Evolutionary conservation across 768 basidiomycete genomes (phyloP), one percentile per base, ranked within the genome.

Genomic region (Kwoniella pini): DNA sequence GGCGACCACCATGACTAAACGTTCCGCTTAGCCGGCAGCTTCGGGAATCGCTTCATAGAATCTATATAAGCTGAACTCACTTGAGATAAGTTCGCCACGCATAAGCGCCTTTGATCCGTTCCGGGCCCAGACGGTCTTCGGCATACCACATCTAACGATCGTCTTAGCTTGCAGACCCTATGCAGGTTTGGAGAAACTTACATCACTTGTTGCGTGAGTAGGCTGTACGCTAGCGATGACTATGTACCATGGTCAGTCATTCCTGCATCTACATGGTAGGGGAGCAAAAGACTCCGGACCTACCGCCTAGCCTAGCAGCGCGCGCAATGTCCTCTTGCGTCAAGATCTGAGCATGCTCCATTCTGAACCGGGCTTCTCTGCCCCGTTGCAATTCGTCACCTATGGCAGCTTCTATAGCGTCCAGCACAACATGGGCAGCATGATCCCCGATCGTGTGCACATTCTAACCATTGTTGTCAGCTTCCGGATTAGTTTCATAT

Each of bases 291-390:
- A n/a, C n/a, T n/a, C n/a, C n/a, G n/a, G n/a, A n/a, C n/a, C n/a
- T n/a, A 88, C 92, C 85, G 68, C 90, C 91, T 11, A 96, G 82
- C 50, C 78, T 81, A 30, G 86, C 88, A 21, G 86, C 82, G 9
- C 91, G 82, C 55, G 83, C 74, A 15, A 98, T 69, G 76, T 97
- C 95, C 0, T 83, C 80, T 5, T 73, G 77, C 2, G 84, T 83
- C 80, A 98, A 81, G 46, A 96, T 91, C 76, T 98, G 95, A 0
- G 92, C 88, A 77, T 98, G 95, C 74, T 98, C 95, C 9, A 96
- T 86, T 40, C 95, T 82, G 1, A 91, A 88, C 11, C 93, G 82
- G 1, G 69, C 46, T 10, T 51, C 54, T 11, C 24, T 43, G 11
- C 67, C 60, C 31, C 39, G 42, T 21, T 57, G 62, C 2, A 49